Percentiles rank a stretch among this genome's conserved stretches.
phyloP scores from a whole-genome alignment of 768 basidiomycete genomes.

The Kwoniella sp. region DNA sequence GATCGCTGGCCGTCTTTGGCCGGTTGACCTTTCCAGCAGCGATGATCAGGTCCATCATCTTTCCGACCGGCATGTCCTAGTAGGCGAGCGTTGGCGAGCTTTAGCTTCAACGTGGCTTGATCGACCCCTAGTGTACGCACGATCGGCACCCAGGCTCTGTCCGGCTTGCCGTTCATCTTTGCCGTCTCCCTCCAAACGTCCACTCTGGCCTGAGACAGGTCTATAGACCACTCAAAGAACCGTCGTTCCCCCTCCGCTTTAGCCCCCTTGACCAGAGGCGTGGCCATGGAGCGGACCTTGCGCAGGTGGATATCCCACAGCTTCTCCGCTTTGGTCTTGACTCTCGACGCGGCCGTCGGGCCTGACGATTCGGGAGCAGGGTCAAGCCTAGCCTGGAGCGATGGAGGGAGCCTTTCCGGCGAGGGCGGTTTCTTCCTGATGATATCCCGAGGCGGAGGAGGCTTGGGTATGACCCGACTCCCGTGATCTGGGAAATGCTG shows the following conservation, averaged over 20 bases:
- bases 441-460: constrained; percentile 24
- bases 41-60: constrained; percentile 31
- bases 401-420: neutral
- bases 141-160: constrained; percentile 25
- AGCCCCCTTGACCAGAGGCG: constrained; percentile 6
- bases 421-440: neutral
- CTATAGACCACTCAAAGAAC: constrained; percentile 35
- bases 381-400: neutral
- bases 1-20: too few species aligned
- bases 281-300: constrained; percentile 25
- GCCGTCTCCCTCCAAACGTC: constrained; percentile 17
- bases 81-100: too few species aligned
- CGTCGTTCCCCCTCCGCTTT: constrained; percentile 4
- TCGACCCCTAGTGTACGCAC: constrained; percentile 26
- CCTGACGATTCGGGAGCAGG: neutral
- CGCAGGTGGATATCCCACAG: constrained; percentile 34
- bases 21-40: constrained; percentile 6
- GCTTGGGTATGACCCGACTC: constrained; percentile 28
- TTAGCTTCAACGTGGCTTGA: too few species aligned
- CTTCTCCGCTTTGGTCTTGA: constrained; percentile 35
- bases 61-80: constrained; percentile 32
- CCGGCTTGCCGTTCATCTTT: constrained; percentile 19
- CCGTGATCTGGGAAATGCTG: constrained; percentile 27
- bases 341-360: neutral
- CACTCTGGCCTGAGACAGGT: neutral